A percentile compares a stretch with the other conserved stretches of the same genome.
phyloP scores from a whole-genome alignment of 805 yeast species.

The Komagataella pastoris region DNA sequence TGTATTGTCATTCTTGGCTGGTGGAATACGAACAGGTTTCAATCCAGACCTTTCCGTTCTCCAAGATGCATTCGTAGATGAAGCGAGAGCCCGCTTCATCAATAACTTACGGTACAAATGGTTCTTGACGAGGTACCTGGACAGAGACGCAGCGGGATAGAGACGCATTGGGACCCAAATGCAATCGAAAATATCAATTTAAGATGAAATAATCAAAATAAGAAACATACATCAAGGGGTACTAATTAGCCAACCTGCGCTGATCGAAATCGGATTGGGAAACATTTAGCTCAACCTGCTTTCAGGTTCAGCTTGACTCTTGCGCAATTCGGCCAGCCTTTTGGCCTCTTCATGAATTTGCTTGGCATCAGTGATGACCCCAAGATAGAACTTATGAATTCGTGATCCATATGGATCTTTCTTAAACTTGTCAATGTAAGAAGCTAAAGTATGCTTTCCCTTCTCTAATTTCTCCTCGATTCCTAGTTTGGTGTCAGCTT shows the following conservation, averaged over 20 bases:
- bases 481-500: slow-evolving; percentile 26
- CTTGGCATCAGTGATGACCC: slow-evolving; percentile 37
- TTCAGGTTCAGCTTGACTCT: slow-evolving; percentile 19
- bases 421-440: slow-evolving; percentile 33
- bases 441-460: slow-evolving; percentile 22
- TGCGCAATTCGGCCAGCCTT: slow-evolving; percentile 45
- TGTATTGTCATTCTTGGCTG: neutral
- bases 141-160: neutral
- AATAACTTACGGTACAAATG: too few relatives aligned
- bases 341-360: slow-evolving; percentile 67
- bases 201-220: neutral
- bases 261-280: neutral
- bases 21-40: neutral
- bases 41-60: neutral
- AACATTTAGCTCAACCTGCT: neutral
- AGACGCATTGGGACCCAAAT: neutral
- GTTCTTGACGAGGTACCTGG: neutral
- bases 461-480: slow-evolving; percentile 24
- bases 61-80: neutral
- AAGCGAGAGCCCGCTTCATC: too few relatives aligned
- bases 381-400: slow-evolving; percentile 47
- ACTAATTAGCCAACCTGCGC: neutral
- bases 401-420: slow-evolving; percentile 39
- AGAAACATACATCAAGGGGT: neutral
- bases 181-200: neutral